Base-by-base conservation (phyloP, 495 filamentous ascomycete genomes). In the Lineolata rhizophorae region DNA sequence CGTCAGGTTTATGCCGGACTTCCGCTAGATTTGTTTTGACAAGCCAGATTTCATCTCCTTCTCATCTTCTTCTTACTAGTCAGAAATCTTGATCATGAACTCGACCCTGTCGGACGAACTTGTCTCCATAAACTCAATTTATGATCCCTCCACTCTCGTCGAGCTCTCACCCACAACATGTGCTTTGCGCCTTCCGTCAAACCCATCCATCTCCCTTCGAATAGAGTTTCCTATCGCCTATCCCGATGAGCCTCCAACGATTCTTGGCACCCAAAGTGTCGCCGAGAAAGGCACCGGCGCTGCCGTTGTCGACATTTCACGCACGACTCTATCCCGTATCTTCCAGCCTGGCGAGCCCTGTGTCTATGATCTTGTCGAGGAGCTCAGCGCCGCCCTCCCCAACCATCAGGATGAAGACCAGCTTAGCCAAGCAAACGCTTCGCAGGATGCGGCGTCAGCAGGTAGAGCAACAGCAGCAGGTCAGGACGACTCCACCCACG, bases 101-200 rank as follows among this genome's bases (percentile, higher is more conserved):
- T n/a, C n/a, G n/a, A n/a, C n/a, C n/a, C 69, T 93, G 15, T 48
- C 46, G 24, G 79, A 94, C 54, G 87, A 97, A 54, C 57, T 85
- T 11, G 73, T 76, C 45, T 81, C 79, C 30, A 78, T 97, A 39
- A 92, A 87, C 50, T 79, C 85, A 14, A 97, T 97, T 41, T 97
- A 90, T 54, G 77, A 72, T 15, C 62, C 68, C 11, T 53, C 60
- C 25, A 77, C 76, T 4, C 54, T 93, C 15, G 42, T 32, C 32
- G 37, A 2, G 47, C 51, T 39, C 45, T 15, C 38, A 43, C 44
- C 5, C 11, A 64, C 35, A 47, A 70, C 34, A 55, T 76, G 32
- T 54, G 51, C 34, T 62, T 55, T 69, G 12, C 35, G 32, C 56
- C 48, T 57, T 33, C 53, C 60, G 5, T 42, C 62, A 12, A 54